Evolutionary conservation across 1,139 yeast genomes (phyloP), one percentile per base, ranked within the genome.

Genomic region (Kurtzmaniella quercitrusa): DNA sequence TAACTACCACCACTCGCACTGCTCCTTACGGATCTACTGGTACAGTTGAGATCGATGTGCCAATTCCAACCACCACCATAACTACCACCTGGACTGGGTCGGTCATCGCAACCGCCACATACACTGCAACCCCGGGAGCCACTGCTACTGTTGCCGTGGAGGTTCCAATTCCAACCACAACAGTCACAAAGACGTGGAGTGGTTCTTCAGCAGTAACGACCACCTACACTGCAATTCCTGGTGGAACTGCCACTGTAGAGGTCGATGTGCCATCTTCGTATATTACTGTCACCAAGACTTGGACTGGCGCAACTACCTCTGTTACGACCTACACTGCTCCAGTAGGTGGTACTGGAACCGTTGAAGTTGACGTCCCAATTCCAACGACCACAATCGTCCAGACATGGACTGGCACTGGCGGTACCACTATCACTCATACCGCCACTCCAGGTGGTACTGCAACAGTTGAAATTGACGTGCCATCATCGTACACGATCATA

Each of bases 371-470:
- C 11, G 48, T 46, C n/a, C 57, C 57, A 1, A 44, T 49, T 27
- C 46, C 50, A 12, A 37, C 44, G n/a, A 36, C 43, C 15, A 49
- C 51, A n/a, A 21, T 44, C n/a, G 44, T 50, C 15, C 38, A 21
- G 12, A 44, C 48, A 4, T 42, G 47, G 40, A 34, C 46, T 14
- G 39, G 43, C 1, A 38, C 41, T 34, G 37, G 37, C 14, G 34
- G 42, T 2, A 1, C 48, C 53, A 14, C 25, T 7, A 47, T 53
- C 2, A 57, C 59, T 57, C 59, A 40, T 33, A 38, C 46, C n/a
- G 18, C 34, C 34, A 34, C 37, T 1, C 14, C 44, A 8, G 53
- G 50, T 11, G 54, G 48, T 7, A 56, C 41, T 16, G 43, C 38
- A 10, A 43, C 46, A 3, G 44, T 38, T 15, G 16, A 23, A n/a